Base-by-base conservation (phyloP, 1,139 yeast species). In the Citeromyces siamensis region DNA sequence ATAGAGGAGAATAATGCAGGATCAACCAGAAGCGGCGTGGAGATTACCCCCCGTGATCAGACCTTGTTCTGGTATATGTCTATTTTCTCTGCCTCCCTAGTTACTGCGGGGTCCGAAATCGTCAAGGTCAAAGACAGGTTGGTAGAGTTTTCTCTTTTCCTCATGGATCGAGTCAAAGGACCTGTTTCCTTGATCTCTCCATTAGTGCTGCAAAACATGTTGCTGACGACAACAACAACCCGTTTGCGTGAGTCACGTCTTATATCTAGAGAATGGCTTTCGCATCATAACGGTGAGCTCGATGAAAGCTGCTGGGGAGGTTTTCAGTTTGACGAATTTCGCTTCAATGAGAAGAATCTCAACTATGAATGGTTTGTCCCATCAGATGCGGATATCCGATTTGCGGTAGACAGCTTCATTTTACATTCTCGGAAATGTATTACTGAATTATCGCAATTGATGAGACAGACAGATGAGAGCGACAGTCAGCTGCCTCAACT, bases 1-100 rank as follows among this genome's bases (percentile, higher is more conserved):
- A 66, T 90, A 17, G 64, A 64, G n/a, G 88, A 80, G 47, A 83
- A 88, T 45, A 83, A 78, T 7, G 96, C 97, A 0, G 97, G 96
- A 2, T 61, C 72, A 1, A 62, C 78, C 0, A 69, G 95, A 50
- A 51, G 58, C 10, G 72, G 76, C 14, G 79, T 82, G 1, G 65
- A 71, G 3, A 65, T 82, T 22, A 65, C 77, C 18, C 85, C 85
- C 10, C 66, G 88, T 36, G 98, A 90, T 54, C 79, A 81, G 34
- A 72, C 79, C 9, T 60, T 90, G 12, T 74, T 75, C 32, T 76
- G 95, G 76, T 73, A 81, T 50, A 55, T 85, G 35, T 68, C 77
- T 2, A 71, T 86, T 3, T 58, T 88, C 36, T 76, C 79, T 50
- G 88, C 85, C 53, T 65, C 80, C 34, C 55, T 82, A 33, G 78